Evolutionary conservation across 129 eudicot genomes (phyloP).

Genomic region (Escallonia herrerae): DNA sequence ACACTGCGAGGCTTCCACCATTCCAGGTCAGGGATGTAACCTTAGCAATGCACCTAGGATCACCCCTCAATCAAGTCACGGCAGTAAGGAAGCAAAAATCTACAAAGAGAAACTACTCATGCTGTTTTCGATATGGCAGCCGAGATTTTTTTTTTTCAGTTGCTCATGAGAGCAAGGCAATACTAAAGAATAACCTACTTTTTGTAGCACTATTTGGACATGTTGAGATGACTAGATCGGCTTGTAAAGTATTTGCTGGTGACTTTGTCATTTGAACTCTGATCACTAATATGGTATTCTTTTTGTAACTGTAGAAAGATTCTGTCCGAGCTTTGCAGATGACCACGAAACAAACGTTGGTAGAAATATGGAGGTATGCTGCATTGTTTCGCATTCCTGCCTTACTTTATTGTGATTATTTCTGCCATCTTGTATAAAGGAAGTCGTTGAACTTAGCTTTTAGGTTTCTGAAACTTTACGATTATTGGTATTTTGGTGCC

Average conservation of each 20-base stretch:
- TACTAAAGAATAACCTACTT: too few species aligned
- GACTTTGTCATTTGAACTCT: too few species aligned
- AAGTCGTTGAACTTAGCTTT: background rate
- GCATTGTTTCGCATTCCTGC: background rate
- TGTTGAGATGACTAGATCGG: background rate
- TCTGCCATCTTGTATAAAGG: background rate
- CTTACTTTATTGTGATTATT: background rate
- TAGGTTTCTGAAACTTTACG: background rate
- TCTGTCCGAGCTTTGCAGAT: constrained; percentile 48
- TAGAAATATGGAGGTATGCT: constrained; percentile 77
- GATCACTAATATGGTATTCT: constrained; percentile 1
- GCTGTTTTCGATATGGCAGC: too few species aligned
- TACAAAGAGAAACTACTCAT: too few species aligned
- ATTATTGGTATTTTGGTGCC: background rate
- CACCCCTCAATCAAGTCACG: too few species aligned
- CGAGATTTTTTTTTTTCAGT: too few species aligned
- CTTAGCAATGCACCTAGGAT: too few species aligned
- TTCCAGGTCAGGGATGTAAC: too few species aligned
- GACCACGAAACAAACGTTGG: constrained; percentile 68
- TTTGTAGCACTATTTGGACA: background rate
- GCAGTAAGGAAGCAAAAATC: too few species aligned
- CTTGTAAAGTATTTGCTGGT: too few species aligned
- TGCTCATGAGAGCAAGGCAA: too few species aligned
- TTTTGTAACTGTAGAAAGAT: constrained; percentile 49
- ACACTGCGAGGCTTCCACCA: too few species aligned